Conservation (phyloP, 1,284 basidiomycete species). For the Microbotryomycetes sp. region DNA sequence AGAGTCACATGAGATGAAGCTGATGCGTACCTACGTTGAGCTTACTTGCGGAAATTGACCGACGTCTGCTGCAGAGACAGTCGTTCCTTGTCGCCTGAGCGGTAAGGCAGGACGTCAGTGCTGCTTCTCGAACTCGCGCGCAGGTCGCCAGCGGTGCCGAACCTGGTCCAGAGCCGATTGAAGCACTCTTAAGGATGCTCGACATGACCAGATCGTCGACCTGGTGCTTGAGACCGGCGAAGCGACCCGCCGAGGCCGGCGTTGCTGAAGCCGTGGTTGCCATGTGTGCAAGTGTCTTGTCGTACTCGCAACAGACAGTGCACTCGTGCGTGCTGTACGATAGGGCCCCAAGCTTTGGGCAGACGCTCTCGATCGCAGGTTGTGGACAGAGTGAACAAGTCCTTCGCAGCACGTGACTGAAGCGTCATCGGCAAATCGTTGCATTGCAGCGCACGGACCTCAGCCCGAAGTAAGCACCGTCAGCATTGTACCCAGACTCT, state of each 20-base stretch:
- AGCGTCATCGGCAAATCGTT: too few relatives aligned
- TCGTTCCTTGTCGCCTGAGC: slow-evolving; percentile 31
- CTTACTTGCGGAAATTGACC: slow-evolving; percentile 33
- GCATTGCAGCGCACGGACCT: background rate
- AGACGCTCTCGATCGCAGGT: background rate
- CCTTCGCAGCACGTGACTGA: background rate
- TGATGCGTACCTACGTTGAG: background rate
- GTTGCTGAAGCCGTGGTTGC: too few relatives aligned
- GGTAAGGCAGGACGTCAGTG: too few relatives aligned
- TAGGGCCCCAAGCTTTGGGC: background rate
- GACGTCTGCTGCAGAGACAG: slow-evolving; percentile 30
- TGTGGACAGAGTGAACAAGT: background rate
- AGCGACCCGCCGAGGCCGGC: background rate
- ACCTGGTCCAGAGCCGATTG: slow-evolving; percentile 1
- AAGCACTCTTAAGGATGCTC: slow-evolving; percentile 8
- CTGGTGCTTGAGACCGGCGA: background rate
- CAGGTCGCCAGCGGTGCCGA: background rate
- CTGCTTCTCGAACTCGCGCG: background rate
- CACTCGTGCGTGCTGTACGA: background rate
- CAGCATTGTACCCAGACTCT: slow-evolving; percentile 43
- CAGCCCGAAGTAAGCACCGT: background rate
- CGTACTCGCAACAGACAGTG: too few relatives aligned
- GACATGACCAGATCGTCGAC: slow-evolving; percentile 16
- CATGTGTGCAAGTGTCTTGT: too few relatives aligned
- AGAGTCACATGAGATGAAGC: background rate